Conservation (phyloP, 257 asterid genomes). For the Solanum pennellii region DNA sequence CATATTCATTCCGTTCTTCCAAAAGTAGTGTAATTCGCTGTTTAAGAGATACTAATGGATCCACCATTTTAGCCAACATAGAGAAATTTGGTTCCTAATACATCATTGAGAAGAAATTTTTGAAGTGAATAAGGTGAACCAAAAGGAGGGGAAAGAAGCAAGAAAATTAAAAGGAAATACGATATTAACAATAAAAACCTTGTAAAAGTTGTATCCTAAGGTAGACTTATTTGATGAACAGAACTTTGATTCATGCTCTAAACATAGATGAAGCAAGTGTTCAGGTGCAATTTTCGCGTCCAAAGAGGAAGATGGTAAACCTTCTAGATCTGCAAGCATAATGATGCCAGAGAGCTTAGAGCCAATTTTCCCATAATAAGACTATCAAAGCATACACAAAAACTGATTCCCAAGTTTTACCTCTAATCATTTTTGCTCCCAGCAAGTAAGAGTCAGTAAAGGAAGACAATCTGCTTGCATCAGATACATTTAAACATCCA, state of each 20-base stretch:
- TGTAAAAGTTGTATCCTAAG: constrained; percentile 58
- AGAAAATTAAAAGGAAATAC: neutral
- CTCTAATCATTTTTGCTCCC: constrained; percentile 51
- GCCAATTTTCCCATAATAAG: neutral
- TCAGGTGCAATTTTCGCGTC: constrained; percentile 83
- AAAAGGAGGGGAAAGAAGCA: neutral
- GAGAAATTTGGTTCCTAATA: constrained; percentile 59
- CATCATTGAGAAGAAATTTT: neutral
- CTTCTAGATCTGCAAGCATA: constrained; percentile 40
- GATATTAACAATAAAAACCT: constrained; percentile 22
- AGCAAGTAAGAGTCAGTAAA: constrained; percentile 53
- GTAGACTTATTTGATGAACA: constrained; percentile 25
- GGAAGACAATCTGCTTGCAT: constrained; percentile 43
- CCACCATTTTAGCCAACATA: constrained; percentile 68
- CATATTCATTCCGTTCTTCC: constrained; percentile 60
- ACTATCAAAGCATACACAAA: neutral
- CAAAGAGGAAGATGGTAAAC: constrained; percentile 41
- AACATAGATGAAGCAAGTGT: constrained; percentile 66
- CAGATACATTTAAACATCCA: constrained; percentile 47
- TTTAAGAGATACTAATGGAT: constrained; percentile 52
- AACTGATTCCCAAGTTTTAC: constrained; percentile 8
- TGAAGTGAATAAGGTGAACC: neutral
- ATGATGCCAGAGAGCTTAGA: neutral
- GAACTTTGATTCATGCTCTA: constrained; percentile 66
- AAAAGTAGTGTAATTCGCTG: constrained; percentile 31